Evolutionary conservation across 805 yeast species (phyloP).

Genomic region (Hanseniaspora vineae): DNA sequence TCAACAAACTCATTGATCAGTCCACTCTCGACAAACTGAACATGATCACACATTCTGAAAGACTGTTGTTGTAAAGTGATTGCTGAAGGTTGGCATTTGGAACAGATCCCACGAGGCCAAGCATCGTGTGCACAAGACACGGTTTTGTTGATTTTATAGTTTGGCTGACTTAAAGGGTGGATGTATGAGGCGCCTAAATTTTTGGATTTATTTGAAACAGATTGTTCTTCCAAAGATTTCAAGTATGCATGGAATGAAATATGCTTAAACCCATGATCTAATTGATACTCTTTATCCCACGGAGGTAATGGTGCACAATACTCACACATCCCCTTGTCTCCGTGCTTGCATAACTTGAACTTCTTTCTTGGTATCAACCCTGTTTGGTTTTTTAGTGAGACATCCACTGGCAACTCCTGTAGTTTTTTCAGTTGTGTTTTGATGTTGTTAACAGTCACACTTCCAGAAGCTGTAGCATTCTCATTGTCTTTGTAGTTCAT

Average conservation of each 20-base stretch:
- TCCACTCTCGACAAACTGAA: slow-evolving; percentile 67
- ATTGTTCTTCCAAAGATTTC: slow-evolving; percentile 53
- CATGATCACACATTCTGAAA: slow-evolving; percentile 95
- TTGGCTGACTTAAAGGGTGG: slow-evolving; percentile 64
- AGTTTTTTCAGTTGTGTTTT: slow-evolving; percentile 16
- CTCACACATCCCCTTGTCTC: slow-evolving; percentile 95
- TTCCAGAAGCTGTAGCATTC: slow-evolving; percentile 2
- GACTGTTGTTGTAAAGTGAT: slow-evolving; percentile 82
- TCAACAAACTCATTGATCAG: slow-evolving; percentile 78
- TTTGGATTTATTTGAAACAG: slow-evolving; percentile 35
- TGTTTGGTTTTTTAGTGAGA: slow-evolving; percentile 42
- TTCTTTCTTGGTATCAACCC: slow-evolving; percentile 62
- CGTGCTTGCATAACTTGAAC: slow-evolving; percentile 66
- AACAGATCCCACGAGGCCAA: slow-evolving; percentile 91
- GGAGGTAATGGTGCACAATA: slow-evolving; percentile 94
- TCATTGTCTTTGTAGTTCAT: slow-evolving; percentile 24
- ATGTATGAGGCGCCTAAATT: slow-evolving; percentile 54
- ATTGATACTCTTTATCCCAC: slow-evolving; percentile 71
- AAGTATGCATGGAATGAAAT: slow-evolving; percentile 75
- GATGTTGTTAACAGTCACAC: slow-evolving; percentile 7
- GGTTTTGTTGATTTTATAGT: slow-evolving; percentile 44
- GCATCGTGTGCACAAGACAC: slow-evolving; percentile 65
- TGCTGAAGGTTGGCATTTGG: slow-evolving; percentile 94
- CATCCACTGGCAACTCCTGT: slow-evolving; percentile 58
- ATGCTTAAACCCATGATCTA: slow-evolving; percentile 72